phyloP scores from a whole-genome alignment of 129 eudicot species.

The Arctium lappa region DNA sequence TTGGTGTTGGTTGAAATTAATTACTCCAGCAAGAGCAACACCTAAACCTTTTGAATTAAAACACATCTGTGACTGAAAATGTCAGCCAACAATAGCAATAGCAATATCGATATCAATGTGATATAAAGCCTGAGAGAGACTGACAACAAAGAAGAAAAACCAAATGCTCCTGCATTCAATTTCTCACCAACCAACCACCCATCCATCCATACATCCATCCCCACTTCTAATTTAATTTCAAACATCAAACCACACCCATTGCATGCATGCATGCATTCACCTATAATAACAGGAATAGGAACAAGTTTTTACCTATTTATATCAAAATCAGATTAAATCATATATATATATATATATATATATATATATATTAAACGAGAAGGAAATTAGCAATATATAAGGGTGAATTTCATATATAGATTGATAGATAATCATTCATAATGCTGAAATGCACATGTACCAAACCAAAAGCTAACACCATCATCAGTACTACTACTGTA shows the following conservation, averaged over 20 bases:
- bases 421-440: background rate
- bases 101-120: background rate
- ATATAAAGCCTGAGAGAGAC: slow-evolving; percentile 31
- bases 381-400: too few species aligned
- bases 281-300: background rate
- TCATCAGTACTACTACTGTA: background rate
- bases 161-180: slow-evolving; percentile 14
- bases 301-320: too few species aligned
- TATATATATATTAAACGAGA: too few species aligned
- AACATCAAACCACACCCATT: background rate
- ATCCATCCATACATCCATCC: slow-evolving; percentile 1
- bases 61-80: slow-evolving; percentile 20
- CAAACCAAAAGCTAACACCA: slow-evolving; percentile 18
- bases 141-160: slow-evolving; percentile 19
- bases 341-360: too few species aligned
- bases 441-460: slow-evolving; percentile 35
- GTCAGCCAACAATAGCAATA: background rate
- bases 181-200: background rate
- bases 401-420: background rate
- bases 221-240: background rate
- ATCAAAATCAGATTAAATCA: too few species aligned
- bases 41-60: background rate
- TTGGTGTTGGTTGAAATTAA: background rate
- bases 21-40: background rate
- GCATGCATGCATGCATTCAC: background rate